Evolutionary conservation across 2,329 filamentous ascomycete species (phyloP), one percentile per base, ranked within the genome.

Genomic region (Phoma sp.): DNA sequence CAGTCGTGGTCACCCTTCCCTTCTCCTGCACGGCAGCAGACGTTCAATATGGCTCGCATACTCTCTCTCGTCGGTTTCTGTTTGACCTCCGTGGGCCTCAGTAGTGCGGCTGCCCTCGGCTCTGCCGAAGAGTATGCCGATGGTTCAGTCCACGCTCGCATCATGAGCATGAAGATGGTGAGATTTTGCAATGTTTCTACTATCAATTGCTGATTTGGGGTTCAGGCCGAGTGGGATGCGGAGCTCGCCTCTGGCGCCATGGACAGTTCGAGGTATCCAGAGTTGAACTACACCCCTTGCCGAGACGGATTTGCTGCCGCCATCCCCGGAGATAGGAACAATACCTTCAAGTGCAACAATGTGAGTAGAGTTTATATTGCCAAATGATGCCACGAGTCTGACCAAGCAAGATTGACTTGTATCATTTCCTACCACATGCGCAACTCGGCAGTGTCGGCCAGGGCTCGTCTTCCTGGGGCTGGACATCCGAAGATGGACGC

Each of bases 401-500:
- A 68, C 25, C 11, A 29, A 2, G 0, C 1, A n/a, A 68, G 73
- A 72, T 83, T 14, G 82, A 84, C 58, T 75, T 83, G 3, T 81
- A 83, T 65, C 79, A 81, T 62, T 85, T 85, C 69, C 71, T 81
- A 35, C 77, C 76, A 42, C 83, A 85, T 59, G 75, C 77, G 2
- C 76, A 78, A 27, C 76, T 85, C 2, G 83, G 82, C 8, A 80
- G 78, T 57, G 60, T 57, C 29, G 75, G 72, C 30, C 70, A 72
- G 38, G 76, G 76, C 11, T 75, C 71, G 3, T 75, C 71, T 4
- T 80, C 78, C 0, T 83, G 80, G 80, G 81, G 81, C 5, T 82
- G 81, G 80, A 80, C 78, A 0, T 77, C 80, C 18, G 68, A 72
- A 1, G 74, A 77, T 29, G 80, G 80, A 29, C 78, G 81, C 11